Evolutionary conservation across 805 yeast genomes (phyloP), one percentile per base, ranked within the genome.

Genomic region (Suhomyces sp.): DNA sequence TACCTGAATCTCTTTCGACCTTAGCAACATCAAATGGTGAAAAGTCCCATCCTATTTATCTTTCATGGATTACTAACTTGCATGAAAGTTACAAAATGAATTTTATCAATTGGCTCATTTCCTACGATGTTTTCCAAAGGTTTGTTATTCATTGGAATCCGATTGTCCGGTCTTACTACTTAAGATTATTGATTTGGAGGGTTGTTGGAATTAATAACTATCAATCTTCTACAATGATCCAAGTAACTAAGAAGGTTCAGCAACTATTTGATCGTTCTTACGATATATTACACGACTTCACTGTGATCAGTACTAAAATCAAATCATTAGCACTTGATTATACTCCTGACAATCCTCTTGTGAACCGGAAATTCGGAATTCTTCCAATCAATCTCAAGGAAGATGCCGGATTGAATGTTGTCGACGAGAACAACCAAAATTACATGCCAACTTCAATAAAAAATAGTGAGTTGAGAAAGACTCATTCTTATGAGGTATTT

Each of bases 91-190:
- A 72, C 31, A 68, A 78, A 40, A 63, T 67, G 48, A 74, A 74
- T 46, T 58, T 79, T 34, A 61, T 77, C 4, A 50, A 58, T 13
- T 83, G 83, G 80, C 53, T 85, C 21, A 58, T 82, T 6, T 67
- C 75, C 3, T 53, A 63, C 4, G 46, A 51, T 1, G 60, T 65
- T 21, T 85, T 90, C 82, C 58, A 58, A 21, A 62, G 67, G 31
- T 75, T 74, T 41, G 78, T 87, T 49, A 73, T 80, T 24, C 95
- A 88, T 57, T 88, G 95, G 87, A 75, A 79, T 49, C 88, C 95
- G 3, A 56, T 86, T 12, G 79, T 85, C 16, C 65, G 95, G 23
- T 72, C 83, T 4, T 83, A 79, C 49, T 87, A 79, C 54, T 66
- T 75, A 31, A 65, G 88, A 25, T 65, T 87, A 15, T 40, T 87